Evolutionary conservation across 345 rosid genomes (phyloP).

Genomic region (Clarkia xantiana): DNA sequence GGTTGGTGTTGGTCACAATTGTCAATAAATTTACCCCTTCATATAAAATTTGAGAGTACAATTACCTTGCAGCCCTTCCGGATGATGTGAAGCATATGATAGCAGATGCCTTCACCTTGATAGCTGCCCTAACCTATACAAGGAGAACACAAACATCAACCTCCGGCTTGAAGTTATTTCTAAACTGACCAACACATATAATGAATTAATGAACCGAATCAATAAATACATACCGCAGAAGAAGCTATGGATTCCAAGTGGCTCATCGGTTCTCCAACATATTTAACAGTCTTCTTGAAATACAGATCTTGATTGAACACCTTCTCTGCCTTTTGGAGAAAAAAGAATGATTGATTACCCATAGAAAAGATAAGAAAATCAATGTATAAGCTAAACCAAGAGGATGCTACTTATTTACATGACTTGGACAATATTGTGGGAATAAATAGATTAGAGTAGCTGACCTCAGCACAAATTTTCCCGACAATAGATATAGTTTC

Average conservation of each 20-base stretch:
- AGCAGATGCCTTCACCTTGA: constrained; percentile 65
- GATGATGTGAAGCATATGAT: constrained; percentile 71
- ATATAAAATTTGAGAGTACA: background rate
- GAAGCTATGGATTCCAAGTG: constrained; percentile 97
- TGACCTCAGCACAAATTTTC: constrained; percentile 83
- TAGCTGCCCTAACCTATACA: constrained; percentile 59
- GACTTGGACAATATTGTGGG: background rate
- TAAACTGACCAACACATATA: too few species aligned
- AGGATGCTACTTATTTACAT: background rate
- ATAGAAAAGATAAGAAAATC: background rate
- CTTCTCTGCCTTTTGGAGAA: constrained; percentile 62
- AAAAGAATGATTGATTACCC: background rate
- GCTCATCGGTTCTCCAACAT: constrained; percentile 91
- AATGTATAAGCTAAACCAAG: background rate
- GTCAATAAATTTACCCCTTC: background rate
- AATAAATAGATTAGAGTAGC: background rate
- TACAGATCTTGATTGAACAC: constrained; percentile 86
- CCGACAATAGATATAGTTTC: constrained; percentile 75
- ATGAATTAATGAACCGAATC: background rate
- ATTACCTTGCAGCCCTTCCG: constrained; percentile 67
- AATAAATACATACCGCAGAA: constrained; percentile 50
- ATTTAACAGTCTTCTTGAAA: constrained; percentile 81
- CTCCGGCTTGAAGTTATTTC: too few species aligned
- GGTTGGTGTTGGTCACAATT: too few species aligned
- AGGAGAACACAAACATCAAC: background rate